Percentiles rank a stretch among this genome's conserved stretches.
Evolutionary conservation across 78 protist genomes (phyloP).

Genomic region (Speleostelium caveatum): DNA sequence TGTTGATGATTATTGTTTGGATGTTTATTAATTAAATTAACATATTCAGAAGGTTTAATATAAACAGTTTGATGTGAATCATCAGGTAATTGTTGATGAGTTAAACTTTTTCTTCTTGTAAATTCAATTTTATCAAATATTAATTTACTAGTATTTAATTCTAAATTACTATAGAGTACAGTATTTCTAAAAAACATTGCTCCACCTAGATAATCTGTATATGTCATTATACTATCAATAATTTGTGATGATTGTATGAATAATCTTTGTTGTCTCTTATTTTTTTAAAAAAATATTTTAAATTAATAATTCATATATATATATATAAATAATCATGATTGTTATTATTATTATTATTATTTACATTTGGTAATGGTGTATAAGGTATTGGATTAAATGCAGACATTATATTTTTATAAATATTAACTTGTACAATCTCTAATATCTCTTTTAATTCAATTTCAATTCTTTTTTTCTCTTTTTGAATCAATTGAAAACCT

Average conservation of each 20-base stretch:
- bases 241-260: constrained; percentile 46
- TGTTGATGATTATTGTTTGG: neutral
- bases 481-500: constrained; percentile 9
- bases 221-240: constrained; percentile 35
- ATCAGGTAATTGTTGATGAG: neutral
- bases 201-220: constrained; percentile 62
- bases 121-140: constrained; percentile 37
- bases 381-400: constrained; percentile 66
- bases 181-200: constrained; percentile 47
- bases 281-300: neutral
- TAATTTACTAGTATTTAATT: constrained; percentile 16
- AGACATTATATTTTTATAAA: constrained; percentile 20
- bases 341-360: neutral
- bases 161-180: constrained; percentile 36
- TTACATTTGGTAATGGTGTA: constrained; percentile 64
- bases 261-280: constrained; percentile 37
- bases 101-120: neutral
- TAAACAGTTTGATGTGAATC: constrained; percentile 17
- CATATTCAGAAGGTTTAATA: constrained; percentile 23
- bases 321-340: too few relatives aligned
- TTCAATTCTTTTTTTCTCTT: constrained; percentile 37
- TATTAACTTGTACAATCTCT: constrained; percentile 4
- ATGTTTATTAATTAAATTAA: constrained; percentile 9
- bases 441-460: neutral
- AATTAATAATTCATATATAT: too few relatives aligned